Conservation (phyloP, 139 green algal genomes). For the Closterium sp. region DNA sequence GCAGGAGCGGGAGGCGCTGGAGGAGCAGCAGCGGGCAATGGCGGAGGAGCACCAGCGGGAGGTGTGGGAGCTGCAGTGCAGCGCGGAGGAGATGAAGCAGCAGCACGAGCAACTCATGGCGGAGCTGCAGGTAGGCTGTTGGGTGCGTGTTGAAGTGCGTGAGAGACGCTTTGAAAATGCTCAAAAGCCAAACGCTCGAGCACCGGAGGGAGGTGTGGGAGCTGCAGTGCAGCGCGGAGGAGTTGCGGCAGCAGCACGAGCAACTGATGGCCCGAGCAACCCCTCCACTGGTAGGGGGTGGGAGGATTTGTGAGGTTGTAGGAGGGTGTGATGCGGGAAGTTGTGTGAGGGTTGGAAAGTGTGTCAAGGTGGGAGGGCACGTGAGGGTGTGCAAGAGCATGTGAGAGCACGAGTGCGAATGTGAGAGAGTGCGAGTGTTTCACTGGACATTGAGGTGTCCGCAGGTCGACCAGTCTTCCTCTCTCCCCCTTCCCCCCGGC, state of each 20-base stretch:
- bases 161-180: too few species aligned
- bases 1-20: background rate
- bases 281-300: too few species aligned
- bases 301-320: too few species aligned
- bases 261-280: background rate
- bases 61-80: background rate
- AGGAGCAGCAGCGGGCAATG: background rate
- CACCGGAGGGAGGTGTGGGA: background rate
- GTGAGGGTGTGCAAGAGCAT: background rate
- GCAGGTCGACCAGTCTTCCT: too few species aligned
- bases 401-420: too few species aligned
- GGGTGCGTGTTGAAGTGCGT: too few species aligned
- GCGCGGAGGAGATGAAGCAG: background rate
- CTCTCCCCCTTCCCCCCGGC: too few species aligned
- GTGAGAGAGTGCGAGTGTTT: too few species aligned
- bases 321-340: background rate
- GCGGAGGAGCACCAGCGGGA: background rate
- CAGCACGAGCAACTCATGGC: background rate
- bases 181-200: too few species aligned
- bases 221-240: background rate
- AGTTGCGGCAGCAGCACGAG: background rate
- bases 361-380: background rate
- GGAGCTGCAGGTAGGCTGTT: background rate
- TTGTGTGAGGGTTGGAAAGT: too few species aligned
- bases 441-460: too few species aligned